Evolutionary conservation across 108 stramenopile genomes (phyloP).

Genomic region (Skeletonema menzelii): DNA sequence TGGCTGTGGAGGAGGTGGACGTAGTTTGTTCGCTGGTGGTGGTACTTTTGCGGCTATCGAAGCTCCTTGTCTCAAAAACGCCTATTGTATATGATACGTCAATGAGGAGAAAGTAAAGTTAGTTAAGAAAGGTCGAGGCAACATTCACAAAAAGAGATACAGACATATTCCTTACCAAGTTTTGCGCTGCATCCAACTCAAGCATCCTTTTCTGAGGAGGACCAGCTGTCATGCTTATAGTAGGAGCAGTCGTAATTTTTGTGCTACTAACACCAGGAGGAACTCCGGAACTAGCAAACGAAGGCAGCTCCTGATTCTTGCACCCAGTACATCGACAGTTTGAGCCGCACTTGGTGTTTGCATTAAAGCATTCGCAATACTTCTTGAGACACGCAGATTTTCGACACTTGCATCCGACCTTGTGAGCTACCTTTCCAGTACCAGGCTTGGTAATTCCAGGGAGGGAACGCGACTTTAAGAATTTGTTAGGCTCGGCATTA

Average conservation of each 20-base stretch:
- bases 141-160: neutral
- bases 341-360: slow-evolving; percentile 75
- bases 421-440: slow-evolving; percentile 33
- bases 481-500: slow-evolving; percentile 2
- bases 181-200: slow-evolving; percentile 80
- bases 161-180: slow-evolving; percentile 48
- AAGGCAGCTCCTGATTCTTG: slow-evolving; percentile 61
- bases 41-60: neutral
- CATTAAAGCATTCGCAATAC: slow-evolving; percentile 93
- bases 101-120: neutral
- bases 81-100: neutral
- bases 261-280: neutral
- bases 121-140: neutral
- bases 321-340: slow-evolving; percentile 95
- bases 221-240: neutral
- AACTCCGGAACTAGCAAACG: slow-evolving; percentile 1
- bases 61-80: neutral
- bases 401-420: slow-evolving; percentile 92
- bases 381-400: slow-evolving; percentile 93
- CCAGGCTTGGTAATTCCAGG: slow-evolving; percentile 4
- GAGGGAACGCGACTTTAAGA: slow-evolving; percentile 20
- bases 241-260: neutral
- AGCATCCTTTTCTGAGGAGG: slow-evolving; percentile 21
- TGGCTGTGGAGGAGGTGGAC: neutral
- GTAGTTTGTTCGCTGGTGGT: neutral